phyloP scores from a whole-genome alignment of 225 moss, liverwort and hornwort species.

The Marchantia polymorpha region DNA sequence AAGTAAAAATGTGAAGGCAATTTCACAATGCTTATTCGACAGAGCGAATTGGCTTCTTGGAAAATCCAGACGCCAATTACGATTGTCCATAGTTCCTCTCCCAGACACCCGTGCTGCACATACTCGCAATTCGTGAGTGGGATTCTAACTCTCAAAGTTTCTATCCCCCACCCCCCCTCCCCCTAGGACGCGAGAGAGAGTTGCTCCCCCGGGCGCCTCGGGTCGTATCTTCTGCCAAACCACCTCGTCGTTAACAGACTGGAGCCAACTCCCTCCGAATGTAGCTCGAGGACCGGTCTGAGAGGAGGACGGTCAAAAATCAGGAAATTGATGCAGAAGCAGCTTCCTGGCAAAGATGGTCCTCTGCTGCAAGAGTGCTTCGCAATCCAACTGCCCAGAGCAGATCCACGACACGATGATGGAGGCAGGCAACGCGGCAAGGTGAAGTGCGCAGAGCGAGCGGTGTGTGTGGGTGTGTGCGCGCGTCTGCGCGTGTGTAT shows the following conservation, averaged over 20 bases:
- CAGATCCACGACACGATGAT: background rate
- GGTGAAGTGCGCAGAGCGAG: background rate
- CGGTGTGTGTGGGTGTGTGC: background rate
- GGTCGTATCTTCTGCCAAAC: slow-evolving; percentile 3
- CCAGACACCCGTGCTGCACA: slow-evolving; percentile 30
- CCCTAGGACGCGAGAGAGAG: background rate
- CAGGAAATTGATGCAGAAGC: background rate
- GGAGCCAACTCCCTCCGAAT: background rate
- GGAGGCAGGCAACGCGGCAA: background rate
- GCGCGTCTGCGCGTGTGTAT: background rate
- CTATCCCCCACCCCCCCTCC: no score
- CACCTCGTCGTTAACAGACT: background rate
- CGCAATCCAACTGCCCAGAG: background rate
- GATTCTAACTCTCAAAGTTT: background rate
- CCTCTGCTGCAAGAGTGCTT: background rate
- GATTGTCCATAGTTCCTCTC: slow-evolving; percentile 38
- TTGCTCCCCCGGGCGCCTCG: slow-evolving; percentile 9
- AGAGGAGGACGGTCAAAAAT: background rate
- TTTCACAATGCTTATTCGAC: slow-evolving; percentile 44
- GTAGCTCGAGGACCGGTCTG: background rate
- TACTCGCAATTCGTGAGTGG: slow-evolving; percentile 24
- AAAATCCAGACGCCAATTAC: slow-evolving; percentile 43
- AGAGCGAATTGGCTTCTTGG: slow-evolving; percentile 35
- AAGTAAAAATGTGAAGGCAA: slow-evolving; percentile 43
- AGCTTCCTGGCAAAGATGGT: background rate